These are phyloP conservation scores for Daldinia sp. DNA, from an alignment of 2,329 filamentous ascomycete genomes.

Conservation along the genomic window DNA sequence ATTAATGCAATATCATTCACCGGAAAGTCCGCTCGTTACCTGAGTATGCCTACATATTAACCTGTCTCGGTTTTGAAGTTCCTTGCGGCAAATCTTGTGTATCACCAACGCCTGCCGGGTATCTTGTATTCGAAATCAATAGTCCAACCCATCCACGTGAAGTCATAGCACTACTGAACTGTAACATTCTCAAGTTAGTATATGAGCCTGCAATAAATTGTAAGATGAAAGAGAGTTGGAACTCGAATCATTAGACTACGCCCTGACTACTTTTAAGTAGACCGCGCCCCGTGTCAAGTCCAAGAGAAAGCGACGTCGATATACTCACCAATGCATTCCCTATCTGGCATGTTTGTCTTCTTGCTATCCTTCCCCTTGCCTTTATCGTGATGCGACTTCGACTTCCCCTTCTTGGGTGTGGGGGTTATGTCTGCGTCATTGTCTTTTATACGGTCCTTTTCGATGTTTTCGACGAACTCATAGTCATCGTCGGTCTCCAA, in stretches of 20 bases:
- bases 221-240: neutral
- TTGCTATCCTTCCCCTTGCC: constrained; percentile 44
- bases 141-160: constrained; percentile 31
- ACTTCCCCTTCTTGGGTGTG: constrained; percentile 44
- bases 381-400: constrained; percentile 42
- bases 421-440: constrained; percentile 36
- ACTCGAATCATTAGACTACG: neutral
- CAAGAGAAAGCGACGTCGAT: neutral
- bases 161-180: constrained; percentile 49
- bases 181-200: constrained; percentile 21
- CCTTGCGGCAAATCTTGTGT: constrained; percentile 39
- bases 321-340: constrained; percentile 47
- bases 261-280: neutral
- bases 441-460: constrained; percentile 41
- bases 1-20: constrained; percentile 33
- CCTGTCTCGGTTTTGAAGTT: constrained; percentile 25
- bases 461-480: constrained; percentile 45
- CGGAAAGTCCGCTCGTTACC: constrained; percentile 18
- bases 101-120: constrained; percentile 43
- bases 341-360: constrained; percentile 41
- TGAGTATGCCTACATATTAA: constrained; percentile 19
- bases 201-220: neutral
- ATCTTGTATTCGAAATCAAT: constrained; percentile 43
- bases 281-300: neutral
- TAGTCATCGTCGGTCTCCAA: constrained; percentile 45